Evolutionary conservation across 2,329 filamentous ascomycete genomes (phyloP), one percentile per base, ranked within the genome.

Genomic region (Colletotrichum cereale): DNA sequence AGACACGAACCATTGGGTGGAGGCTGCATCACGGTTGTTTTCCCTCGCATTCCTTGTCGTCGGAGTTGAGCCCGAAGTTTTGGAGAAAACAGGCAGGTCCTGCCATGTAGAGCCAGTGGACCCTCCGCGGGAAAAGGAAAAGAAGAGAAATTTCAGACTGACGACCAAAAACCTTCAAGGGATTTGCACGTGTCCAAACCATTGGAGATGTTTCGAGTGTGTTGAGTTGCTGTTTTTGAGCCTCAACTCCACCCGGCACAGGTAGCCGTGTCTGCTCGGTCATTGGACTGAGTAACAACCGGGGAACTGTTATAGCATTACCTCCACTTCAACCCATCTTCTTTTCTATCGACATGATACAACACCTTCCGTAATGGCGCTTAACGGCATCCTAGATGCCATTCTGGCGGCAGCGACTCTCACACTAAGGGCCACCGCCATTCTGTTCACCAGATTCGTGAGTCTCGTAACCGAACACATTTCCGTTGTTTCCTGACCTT

Each of bases 401-500:
- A 31, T 67, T 4, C 36, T 38, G n/a, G 67, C 63, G 6, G 52
- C 40, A 3, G 47, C 67, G 14, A 67, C 67, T 3, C 40, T 71
- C 1, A 67, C 40, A 6, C 34, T 67, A 1, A 57, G 67, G 2
- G 21, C 29, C 12, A 53, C 56, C 5, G n/a, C 64, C 16, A 24
- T 71, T 1, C 10, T 71, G 2, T 71, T 71, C 34, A 71, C 67
- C 0, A 56, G 64, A 71, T 67, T 62, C 21, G 67, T 67, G n/a
- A 11, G 62, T 42, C 14, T n/a, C 10, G 11, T 1, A 11, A 16
- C 4, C 3, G n/a, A 12, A 14, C 2, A 5, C 14, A 5, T 4
- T 14, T 12, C 5, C 14, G 5, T 3, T 12, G 12, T 24, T 16
- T 53, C 2, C 44, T 66, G 14, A 66, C 36, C 12, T 14, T 3